Base-by-base conservation (phyloP, 176 grass and related monocot genomes). In the Ensete ventricosum region DNA sequence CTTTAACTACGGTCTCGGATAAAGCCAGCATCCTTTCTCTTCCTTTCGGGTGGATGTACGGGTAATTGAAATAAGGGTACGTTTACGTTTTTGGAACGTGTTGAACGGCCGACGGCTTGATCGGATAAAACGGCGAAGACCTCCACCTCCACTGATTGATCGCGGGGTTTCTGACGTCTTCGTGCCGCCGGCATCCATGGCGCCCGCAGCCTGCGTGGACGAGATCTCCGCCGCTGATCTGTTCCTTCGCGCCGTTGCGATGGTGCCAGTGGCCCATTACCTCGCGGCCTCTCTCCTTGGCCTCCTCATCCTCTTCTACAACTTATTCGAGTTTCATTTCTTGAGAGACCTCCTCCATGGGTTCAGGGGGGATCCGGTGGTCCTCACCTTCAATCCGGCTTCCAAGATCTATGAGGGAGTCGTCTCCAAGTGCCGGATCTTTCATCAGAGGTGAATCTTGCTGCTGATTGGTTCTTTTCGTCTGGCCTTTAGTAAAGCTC, bases 391-490 rank as follows among this genome's bases (percentile, higher is more conserved):
- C 81, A 79, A 93, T 69, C 90, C 95, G 1, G 78, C 81, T 1
- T 98, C 88, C 66, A 75, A 89, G 74, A 91, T 98, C 83, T 98
- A 98, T 82, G 83, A 98, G 62, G 73, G 76, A 55, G 86, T 98
- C 54, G 95, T 73, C 54, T 83, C 90, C 80, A 89, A 85, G 55
- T 98, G 95, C 73, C 78, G 80, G 34, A 86, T 69, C 34, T 88
- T 98, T 66, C 95, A 87, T 19, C 88, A 84, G 52, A 98, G 95
- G 95, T 98, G 67, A 14, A 55, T 52, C 50, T 23, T 50, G 60
- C 48, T 8, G 48, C 27, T 53, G 14, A 6, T 19, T 67, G 43
- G 12, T 21, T 7, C 1, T 14, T 57, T 76, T 75, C 64, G 64
- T 11, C 21, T 22, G 50, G 29, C 11, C 51, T 51, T 43, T 62